Evolutionary conservation across 2,329 filamentous ascomycete genomes (phyloP).

Genomic region (Xylaria sp.): DNA sequence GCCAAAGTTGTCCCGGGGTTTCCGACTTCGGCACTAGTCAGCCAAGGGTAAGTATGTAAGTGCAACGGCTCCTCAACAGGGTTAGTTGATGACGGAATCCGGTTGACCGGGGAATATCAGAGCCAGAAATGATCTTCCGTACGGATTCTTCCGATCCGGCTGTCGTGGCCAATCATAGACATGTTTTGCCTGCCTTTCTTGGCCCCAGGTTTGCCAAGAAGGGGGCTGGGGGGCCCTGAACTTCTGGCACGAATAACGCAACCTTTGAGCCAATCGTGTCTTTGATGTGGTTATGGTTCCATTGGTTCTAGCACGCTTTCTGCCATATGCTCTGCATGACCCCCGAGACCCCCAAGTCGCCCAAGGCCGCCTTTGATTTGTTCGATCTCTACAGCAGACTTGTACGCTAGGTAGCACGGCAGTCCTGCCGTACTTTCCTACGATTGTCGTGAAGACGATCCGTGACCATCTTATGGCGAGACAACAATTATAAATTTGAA

Average conservation of each 20-base stretch:
- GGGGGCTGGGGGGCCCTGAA: conserved; percentile 6
- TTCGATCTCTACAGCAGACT: conserved; percentile 7
- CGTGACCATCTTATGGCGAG: conserved; percentile 1
- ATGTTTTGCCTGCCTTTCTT: conserved; percentile 11
- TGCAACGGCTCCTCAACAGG: conserved; percentile 11
- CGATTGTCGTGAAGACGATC: conserved; percentile 9
- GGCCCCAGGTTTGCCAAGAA: conserved; percentile 28
- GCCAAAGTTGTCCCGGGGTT: conserved; percentile 14
- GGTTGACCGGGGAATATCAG: conserved; percentile 12
- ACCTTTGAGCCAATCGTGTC: conserved; percentile 24
- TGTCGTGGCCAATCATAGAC: conserved; percentile 22
- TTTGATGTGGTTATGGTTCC: conserved; percentile 5
- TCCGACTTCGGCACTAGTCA: conserved; percentile 14
- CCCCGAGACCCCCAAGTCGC: too few relatives aligned
- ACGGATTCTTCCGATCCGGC: conserved; percentile 33
- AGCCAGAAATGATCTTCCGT: conserved; percentile 20
- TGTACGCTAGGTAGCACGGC: not conserved
- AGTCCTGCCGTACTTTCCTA: not conserved
- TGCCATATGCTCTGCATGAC: conserved; percentile 31
- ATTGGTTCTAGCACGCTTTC: conserved; percentile 24
- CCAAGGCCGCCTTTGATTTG: conserved; percentile 29
- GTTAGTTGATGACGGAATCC: conserved; percentile 26
- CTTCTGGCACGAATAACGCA: conserved; percentile 5
- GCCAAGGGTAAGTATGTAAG: not conserved
- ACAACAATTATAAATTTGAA: not conserved